phyloP scores from a whole-genome alignment of 495 filamentous ascomycete genomes.

The Aspergillus sclerotiicarbonarius region DNA sequence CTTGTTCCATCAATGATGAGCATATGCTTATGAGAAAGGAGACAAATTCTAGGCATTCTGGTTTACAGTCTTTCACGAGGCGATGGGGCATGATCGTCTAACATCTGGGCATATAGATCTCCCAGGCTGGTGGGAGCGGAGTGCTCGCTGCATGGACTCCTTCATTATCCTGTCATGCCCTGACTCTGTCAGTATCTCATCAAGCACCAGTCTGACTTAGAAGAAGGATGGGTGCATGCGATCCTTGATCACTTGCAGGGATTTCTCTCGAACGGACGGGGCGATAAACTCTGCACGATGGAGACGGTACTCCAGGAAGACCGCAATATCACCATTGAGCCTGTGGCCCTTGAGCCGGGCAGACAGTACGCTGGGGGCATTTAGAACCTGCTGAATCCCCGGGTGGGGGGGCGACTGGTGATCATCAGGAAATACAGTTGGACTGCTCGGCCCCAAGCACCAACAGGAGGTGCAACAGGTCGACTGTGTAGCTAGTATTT shows the following conservation, averaged over 20 bases:
- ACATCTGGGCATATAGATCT: slow-evolving; percentile 47
- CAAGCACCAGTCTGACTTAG: slow-evolving; percentile 44
- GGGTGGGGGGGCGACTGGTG: slow-evolving; percentile 38
- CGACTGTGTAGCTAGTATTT: slow-evolving; percentile 31
- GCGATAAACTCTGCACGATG: neutral
- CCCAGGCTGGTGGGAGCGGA: slow-evolving; percentile 29
- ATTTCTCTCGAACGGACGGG: neutral
- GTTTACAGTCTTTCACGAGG: no score
- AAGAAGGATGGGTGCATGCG: slow-evolving; percentile 7
- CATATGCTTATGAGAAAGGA: no score
- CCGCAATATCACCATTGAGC: slow-evolving; percentile 38
- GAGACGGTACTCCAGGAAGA: slow-evolving; percentile 32
- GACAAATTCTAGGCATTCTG: slow-evolving; percentile 6
- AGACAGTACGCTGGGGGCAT: slow-evolving; percentile 11
- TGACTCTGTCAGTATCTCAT: slow-evolving; percentile 28
- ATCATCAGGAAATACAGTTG: slow-evolving; percentile 34
- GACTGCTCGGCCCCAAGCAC: slow-evolving; percentile 33
- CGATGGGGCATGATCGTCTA: slow-evolving; percentile 43
- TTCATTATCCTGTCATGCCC: neutral
- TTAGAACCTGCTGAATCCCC: slow-evolving; percentile 7
- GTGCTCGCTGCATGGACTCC: slow-evolving; percentile 12
- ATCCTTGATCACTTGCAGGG: neutral
- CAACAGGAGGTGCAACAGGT: slow-evolving; percentile 31
- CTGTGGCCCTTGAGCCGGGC: slow-evolving; percentile 31
- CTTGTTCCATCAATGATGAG: no score